Base-by-base conservation (phyloP, 2,329 filamentous ascomycete genomes). In the Dendrostoma leiphaemia region DNA sequence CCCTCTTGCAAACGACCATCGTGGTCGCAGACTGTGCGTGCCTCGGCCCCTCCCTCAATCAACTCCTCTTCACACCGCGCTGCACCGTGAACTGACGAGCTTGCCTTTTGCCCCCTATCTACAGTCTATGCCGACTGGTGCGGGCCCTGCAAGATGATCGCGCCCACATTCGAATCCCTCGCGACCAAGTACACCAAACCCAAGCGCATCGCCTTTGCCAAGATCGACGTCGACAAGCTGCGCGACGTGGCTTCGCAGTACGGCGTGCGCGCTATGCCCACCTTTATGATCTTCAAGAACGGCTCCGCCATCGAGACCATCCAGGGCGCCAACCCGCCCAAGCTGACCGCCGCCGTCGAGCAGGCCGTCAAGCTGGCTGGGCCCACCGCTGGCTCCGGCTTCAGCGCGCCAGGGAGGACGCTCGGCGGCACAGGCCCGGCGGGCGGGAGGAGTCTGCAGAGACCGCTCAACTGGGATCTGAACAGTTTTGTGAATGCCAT, bases 61-160 rank as follows among this genome's bases (percentile, higher is more conserved):
- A n/a, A 13, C 23, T 24, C 47, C 35, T 47, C 43, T 56, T 44
- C 57, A n/a, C n/a, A n/a, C n/a, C n/a, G n/a, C n/a, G n/a, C n/a
- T n/a, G n/a, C n/a, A n/a, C n/a, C n/a, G n/a, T n/a, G n/a, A n/a
- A n/a, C n/a, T n/a, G n/a, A n/a, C n/a, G n/a, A n/a, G n/a, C n/a
- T n/a, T n/a, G n/a, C n/a, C n/a, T n/a, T n/a, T n/a, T 60, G 68
- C 61, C 56, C 49, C 37, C 12, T 35, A 48, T 61, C 63, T 34
- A 47, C 64, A 95, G 91, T 97, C 80, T 95, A 94, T 68, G 93
- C 93, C 70, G 89, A 95, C 74, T 96, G 91, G 90, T 97, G 91
- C 71, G 89, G 88, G 53, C 91, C 93, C 66, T 97, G 92, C 82
- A 95, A 95, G 75, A 83, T 88, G 68, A 95, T 97, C 61, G 90